Base-by-base conservation (phyloP, 2,329 filamentous ascomycete species). In the Canariomyces notabilis region DNA sequence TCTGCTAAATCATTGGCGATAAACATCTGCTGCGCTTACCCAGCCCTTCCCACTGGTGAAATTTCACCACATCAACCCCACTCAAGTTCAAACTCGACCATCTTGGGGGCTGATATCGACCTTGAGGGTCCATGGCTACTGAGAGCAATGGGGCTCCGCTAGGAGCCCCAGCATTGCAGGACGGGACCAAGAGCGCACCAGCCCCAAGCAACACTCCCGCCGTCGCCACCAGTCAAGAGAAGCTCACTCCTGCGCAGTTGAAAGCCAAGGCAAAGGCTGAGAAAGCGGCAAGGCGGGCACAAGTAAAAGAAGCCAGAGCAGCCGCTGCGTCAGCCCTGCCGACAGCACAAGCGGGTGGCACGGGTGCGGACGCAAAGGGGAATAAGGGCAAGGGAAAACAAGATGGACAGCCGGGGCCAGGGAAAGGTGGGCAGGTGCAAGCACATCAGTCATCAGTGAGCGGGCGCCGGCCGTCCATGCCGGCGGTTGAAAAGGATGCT, bases 261-360 rank as follows among this genome's bases (percentile, higher is more conserved):
- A 97, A 97, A 70, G 91, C 90, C 60, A 83, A 81, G 64, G 85
- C 85, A 51, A 91, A 95, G 65, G 90, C 88, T 23, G 91, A 96
- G 64, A 97, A 96, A 71, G 85, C 87, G 42, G 89, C 89, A 37
- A 77, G 88, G 51, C 79, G 91, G 70, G 88, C 86, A 39, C 82
- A 82, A 61, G 80, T 76, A 59, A 88, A 84, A 63, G 71, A 72
- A 22, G 71, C 74, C 4, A 76, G 77, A 52, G 62, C 62, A 22
- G 67, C 71, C 2, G 67, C 66, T 46, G 64, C 65, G 16, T 68
- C 68, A 53, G 67, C 59, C 52, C 65, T 65, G 52, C 63, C 68
- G 55, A 58, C 63, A 48, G 60, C 67, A 58, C 62, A 69, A 59
- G 57, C 41, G 18, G 45, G 42, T 2, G 33, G 35, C 15, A 23